Base-by-base conservation (phyloP, 257 asterid species). In the Solanum raphanifolium region DNA sequence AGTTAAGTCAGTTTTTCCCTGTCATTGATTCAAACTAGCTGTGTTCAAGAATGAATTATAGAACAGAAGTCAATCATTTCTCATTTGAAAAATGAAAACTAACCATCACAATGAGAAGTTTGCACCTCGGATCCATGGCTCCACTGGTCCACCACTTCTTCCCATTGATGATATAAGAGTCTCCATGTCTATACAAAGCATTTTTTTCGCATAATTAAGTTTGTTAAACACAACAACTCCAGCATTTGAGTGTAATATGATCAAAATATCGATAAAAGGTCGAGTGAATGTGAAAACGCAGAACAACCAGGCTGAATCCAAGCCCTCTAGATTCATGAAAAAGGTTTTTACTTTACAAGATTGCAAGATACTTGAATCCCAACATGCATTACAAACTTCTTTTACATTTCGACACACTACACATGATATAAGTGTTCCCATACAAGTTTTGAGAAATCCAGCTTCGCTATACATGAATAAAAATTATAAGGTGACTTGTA, bases 131-230 rank as follows among this genome's bases (percentile, higher is more conserved):
- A 91, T 97, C 99, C 99, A 97, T 97, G 90, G 99, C 99, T 87
- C 99, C 99, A 35, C 98, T 97, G 9, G 99, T 96, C 99, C 99
- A 97, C 99, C 99, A 97, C 89, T 97, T 97, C 69, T 89, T 94
- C 87, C 99, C 99, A 76, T 97, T 96, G 90, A 97, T 93, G 90
- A 97, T 91, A 88, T 95, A 97, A 4, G 96, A 93, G 90, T 94
- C 93, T 62, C 92, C 99, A 21, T 90, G 84, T 87, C 99, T 97
- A 88, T 36, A 84, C 43, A 88, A 88, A 75, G 73, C 85, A 90
- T 85, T 34, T 34, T 13, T 48, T 35, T 3, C 29, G 3, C 66
- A 82, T 16, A 27, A 20, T 48, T 27, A 29, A 9, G 36, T 48
- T 48, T 82, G 0, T 82, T 81, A 48, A 46, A 27, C 69, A 0